A percentile compares a stretch with the other conserved stretches of the same genome.
phyloP scores from a whole-genome alignment of 1,284 basidiomycete genomes.

The Heterobasidion parviporum region DNA sequence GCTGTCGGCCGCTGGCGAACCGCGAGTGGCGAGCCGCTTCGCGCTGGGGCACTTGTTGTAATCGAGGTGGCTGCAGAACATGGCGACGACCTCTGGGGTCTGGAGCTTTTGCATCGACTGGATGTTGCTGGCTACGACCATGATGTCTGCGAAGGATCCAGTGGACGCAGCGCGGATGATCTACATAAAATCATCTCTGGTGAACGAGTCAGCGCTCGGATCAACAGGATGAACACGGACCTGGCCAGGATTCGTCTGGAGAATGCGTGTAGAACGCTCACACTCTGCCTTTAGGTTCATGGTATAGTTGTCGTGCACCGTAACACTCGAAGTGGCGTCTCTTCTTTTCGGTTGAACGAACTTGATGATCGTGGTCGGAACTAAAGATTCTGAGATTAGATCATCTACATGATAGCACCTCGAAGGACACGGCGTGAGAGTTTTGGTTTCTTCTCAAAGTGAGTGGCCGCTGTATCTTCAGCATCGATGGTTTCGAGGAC shows the following conservation, averaged over 20 bases:
- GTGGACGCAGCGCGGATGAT: neutral
- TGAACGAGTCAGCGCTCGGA: neutral
- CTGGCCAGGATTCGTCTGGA: neutral
- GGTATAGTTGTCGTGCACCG: neutral
- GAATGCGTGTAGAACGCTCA: neutral
- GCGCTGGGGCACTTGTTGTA: conserved; percentile 14
- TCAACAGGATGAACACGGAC: neutral
- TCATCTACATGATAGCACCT: no score
- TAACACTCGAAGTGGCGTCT: neutral
- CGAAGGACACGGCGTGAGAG: no score
- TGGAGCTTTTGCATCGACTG: conserved; percentile 3
- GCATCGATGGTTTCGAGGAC: no score
- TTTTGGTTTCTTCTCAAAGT: no score
- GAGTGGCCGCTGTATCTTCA: no score
- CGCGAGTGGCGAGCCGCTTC: conserved; percentile 7
- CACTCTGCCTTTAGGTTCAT: neutral
- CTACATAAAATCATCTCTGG: neutral
- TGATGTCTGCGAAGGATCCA: neutral
- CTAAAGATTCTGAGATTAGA: no score
- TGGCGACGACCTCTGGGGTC: conserved; percentile 1
- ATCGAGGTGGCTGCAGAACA: conserved; percentile 21
- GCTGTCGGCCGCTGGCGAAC: conserved; percentile 5
- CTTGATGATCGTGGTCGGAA: no score
- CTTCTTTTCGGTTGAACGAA: neutral
- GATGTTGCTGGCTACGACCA: conserved; percentile 1